Evolutionary conservation across 805 yeast genomes (phyloP).

Genomic region (Lachancea waltii): DNA sequence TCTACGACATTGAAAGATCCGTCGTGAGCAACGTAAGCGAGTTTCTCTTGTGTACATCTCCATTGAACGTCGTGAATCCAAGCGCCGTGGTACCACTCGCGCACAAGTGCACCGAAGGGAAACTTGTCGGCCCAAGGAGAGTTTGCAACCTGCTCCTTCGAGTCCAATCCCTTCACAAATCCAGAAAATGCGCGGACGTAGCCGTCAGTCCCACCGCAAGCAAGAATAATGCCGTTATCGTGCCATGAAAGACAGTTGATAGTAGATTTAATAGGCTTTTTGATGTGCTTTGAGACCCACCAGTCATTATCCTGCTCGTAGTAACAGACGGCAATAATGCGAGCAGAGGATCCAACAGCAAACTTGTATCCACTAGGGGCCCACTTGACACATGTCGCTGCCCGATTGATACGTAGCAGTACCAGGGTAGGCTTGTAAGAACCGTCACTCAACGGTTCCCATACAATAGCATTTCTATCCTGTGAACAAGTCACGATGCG

Average conservation of each 20-base stretch:
- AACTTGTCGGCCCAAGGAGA: conserved; percentile 90
- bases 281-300: conserved; percentile 99
- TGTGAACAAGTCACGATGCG: conserved; percentile 94
- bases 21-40: conserved; percentile 84
- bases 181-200: conserved; percentile 86
- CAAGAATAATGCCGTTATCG: conserved; percentile 80
- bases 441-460: conserved; percentile 68
- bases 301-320: conserved; percentile 95
- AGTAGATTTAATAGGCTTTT: conserved; percentile 88
- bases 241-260: conserved; percentile 86
- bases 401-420: conserved; percentile 83
- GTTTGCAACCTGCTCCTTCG: conserved; percentile 44
- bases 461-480: conserved; percentile 94
- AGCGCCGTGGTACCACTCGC: conserved; percentile 52
- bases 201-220: conserved; percentile 90
- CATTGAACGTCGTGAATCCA: conserved; percentile 92
- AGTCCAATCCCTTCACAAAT: conserved; percentile 80
- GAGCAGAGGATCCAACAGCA: conserved; percentile 95
- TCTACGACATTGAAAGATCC: conserved; percentile 75
- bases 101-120: conserved; percentile 77
- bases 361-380: conserved; percentile 91
- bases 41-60: conserved; percentile 67
- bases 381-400: conserved; percentile 94
- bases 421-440: conserved; percentile 84
- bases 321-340: conserved; percentile 92